phyloP scores from a whole-genome alignment of 176 grass and related monocot genomes.

The Bonia amplexicaulis region DNA sequence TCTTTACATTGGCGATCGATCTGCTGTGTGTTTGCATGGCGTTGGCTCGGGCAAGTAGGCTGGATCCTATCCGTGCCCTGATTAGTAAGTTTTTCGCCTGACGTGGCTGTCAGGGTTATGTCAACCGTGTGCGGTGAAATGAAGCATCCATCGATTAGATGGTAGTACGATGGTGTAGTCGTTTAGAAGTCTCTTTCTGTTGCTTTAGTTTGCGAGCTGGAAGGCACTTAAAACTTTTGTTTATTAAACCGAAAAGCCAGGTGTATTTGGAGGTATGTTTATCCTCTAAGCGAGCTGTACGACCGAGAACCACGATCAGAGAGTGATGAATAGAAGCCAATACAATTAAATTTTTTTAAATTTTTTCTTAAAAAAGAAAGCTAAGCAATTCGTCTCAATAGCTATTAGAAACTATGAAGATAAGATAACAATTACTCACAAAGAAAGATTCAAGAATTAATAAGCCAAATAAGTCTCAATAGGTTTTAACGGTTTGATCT shows the following conservation, averaged over 20 bases:
- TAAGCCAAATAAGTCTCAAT: too few species aligned
- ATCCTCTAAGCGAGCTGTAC: constrained; percentile 29
- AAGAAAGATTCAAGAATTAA: too few species aligned
- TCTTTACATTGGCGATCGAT: background rate
- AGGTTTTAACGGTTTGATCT: too few species aligned
- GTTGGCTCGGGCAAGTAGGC: constrained; percentile 11
- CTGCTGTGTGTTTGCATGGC: constrained; percentile 13
- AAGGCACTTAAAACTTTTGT: constrained; percentile 17
- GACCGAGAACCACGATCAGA: too few species aligned
- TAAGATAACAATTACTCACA: too few species aligned
- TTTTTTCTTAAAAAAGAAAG: too few species aligned
- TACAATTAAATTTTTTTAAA: too few species aligned
- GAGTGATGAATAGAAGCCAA: too few species aligned
- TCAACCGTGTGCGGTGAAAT: constrained; percentile 37
- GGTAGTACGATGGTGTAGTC: background rate
- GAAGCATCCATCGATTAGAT: constrained; percentile 12
- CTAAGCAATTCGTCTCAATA: too few species aligned
- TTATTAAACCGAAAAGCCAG: background rate
- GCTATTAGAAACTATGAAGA: too few species aligned
- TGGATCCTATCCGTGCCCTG: background rate
- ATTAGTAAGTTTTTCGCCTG: background rate
- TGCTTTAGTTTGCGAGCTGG: constrained; percentile 6
- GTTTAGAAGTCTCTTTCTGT: background rate
- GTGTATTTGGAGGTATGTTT: constrained; percentile 36
- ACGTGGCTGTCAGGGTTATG: constrained; percentile 16